phyloP scores from a whole-genome alignment of 306 rosid genomes.

The Cicer pinnatifidum region DNA sequence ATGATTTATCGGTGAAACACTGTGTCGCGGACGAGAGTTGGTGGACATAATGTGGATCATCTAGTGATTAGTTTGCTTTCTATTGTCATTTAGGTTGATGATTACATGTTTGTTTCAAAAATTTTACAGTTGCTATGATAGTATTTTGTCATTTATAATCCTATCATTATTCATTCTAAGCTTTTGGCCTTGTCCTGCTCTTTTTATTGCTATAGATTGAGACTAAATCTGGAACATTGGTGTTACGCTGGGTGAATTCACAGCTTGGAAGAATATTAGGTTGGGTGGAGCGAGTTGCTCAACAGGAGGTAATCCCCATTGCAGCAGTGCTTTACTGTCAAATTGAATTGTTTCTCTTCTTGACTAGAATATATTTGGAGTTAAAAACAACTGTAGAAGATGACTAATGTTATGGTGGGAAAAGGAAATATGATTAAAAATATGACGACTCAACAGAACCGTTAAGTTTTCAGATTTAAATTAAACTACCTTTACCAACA shows the following conservation, averaged over 20 bases:
- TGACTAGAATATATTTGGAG: conserved; percentile 24
- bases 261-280: conserved; percentile 92
- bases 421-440: not conserved
- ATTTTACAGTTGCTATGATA: conserved; percentile 15
- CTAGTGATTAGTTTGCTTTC: conserved; percentile 15
- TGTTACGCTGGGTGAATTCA: conserved; percentile 95
- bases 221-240: conserved; percentile 91
- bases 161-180: conserved; percentile 29
- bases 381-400: not conserved
- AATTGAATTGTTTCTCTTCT: conserved; percentile 35
- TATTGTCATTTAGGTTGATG: conserved; percentile 32
- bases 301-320: conserved; percentile 72
- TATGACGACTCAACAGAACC: not conserved
- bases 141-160: conserved; percentile 32
- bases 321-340: conserved; percentile 28
- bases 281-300: conserved; percentile 93
- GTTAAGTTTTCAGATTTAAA: conserved; percentile 1
- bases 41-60: conserved; percentile 35
- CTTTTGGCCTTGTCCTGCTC: conserved; percentile 23
- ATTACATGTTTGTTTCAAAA: conserved; percentile 13
- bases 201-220: conserved; percentile 66
- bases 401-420: conserved; percentile 2
- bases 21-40: conserved; percentile 6
- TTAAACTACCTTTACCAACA: not conserved
- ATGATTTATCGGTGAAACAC: conserved; percentile 24